A percentile compares a stretch with the other conserved stretches of the same genome.
Evolutionary conservation across 2,329 filamentous ascomycete genomes (phyloP).

Genomic region (Arthrobotrys entomopaga): DNA sequence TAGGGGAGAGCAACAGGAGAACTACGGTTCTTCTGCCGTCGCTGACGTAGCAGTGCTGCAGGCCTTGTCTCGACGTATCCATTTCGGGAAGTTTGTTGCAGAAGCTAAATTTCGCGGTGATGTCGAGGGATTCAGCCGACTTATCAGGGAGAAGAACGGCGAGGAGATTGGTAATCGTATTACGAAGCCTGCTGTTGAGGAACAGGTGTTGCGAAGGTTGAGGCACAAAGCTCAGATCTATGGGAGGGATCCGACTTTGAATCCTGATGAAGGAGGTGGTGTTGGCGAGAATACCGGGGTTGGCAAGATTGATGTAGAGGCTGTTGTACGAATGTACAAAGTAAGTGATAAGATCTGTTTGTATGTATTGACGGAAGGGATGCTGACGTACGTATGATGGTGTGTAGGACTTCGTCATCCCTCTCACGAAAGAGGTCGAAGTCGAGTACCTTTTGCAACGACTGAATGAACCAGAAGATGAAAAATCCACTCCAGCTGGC

Average conservation of each 20-base stretch:
- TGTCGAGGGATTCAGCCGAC: slow-evolving; percentile 77
- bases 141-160: slow-evolving; percentile 84
- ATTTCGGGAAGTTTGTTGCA: slow-evolving; percentile 98
- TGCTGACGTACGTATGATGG: neutral
- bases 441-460: slow-evolving; percentile 98
- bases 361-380: neutral
- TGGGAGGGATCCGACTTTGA: slow-evolving; percentile 80
- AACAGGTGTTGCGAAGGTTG: slow-evolving; percentile 87
- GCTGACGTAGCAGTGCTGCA: slow-evolving; percentile 91
- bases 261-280: slow-evolving; percentile 64
- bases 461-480: slow-evolving; percentile 66
- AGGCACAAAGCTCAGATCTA: slow-evolving; percentile 91
- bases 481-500: slow-evolving; percentile 8
- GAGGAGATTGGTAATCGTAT: slow-evolving; percentile 88
- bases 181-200: slow-evolving; percentile 87
- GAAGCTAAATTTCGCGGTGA: slow-evolving; percentile 93
- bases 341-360: slow-evolving; percentile 59
- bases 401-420: slow-evolving; percentile 81
- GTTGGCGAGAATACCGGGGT: slow-evolving; percentile 65
- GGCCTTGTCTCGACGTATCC: slow-evolving; percentile 86
- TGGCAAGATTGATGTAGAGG: slow-evolving; percentile 89
- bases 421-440: slow-evolving; percentile 96
- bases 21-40: slow-evolving; percentile 92
- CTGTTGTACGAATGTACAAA: slow-evolving; percentile 87
- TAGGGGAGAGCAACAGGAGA: slow-evolving; percentile 85